These are phyloP conservation scores for Calocera viscosa DNA, from an alignment of 768 basidiomycete species.

Conservation along the genomic window DNA sequence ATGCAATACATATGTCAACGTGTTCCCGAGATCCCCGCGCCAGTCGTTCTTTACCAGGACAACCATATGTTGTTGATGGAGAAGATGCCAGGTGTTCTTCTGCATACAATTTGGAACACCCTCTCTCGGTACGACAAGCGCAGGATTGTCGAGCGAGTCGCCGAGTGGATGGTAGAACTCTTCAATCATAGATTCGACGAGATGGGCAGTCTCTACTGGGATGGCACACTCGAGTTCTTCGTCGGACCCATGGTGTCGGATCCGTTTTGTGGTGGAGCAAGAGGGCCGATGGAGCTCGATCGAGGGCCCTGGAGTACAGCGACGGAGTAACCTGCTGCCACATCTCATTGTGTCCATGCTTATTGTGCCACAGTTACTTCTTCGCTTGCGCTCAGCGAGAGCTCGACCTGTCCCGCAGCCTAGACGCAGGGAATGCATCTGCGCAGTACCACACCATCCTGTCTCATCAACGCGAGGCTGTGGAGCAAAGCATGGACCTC, in stretches of 20 bases:
- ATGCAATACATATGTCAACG: slow-evolving; percentile 22
- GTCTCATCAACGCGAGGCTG: slow-evolving; percentile 23
- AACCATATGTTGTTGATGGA: not conserved
- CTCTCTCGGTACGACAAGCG: slow-evolving; percentile 22
- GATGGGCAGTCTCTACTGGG: slow-evolving; percentile 24
- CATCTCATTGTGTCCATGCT: not conserved
- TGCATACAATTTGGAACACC: slow-evolving; percentile 22
- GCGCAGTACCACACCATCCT: slow-evolving; percentile 25
- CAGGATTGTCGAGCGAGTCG: slow-evolving; percentile 22
- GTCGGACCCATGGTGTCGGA: slow-evolving; percentile 21
- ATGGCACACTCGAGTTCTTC: slow-evolving; percentile 5
- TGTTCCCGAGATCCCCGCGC: slow-evolving; percentile 17
- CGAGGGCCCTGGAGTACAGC: slow-evolving; percentile 26
- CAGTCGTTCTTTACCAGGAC: slow-evolving; percentile 9
- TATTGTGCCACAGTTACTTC: slow-evolving; percentile 19
- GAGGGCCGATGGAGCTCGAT: slow-evolving; percentile 24
- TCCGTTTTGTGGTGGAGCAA: slow-evolving; percentile 25
- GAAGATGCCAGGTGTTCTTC: slow-evolving; percentile 24
- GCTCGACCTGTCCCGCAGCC: slow-evolving; percentile 25
- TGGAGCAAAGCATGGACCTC: slow-evolving; percentile 26
- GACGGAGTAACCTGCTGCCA: slow-evolving; percentile 16
- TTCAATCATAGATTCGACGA: slow-evolving; percentile 21
- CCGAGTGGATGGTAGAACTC: slow-evolving; percentile 25
- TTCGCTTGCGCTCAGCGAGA: slow-evolving; percentile 29
- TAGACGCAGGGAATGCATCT: slow-evolving; percentile 26